Conservation (phyloP, 352 stramenopile genomes). For the Phytopythium boreale region DNA sequence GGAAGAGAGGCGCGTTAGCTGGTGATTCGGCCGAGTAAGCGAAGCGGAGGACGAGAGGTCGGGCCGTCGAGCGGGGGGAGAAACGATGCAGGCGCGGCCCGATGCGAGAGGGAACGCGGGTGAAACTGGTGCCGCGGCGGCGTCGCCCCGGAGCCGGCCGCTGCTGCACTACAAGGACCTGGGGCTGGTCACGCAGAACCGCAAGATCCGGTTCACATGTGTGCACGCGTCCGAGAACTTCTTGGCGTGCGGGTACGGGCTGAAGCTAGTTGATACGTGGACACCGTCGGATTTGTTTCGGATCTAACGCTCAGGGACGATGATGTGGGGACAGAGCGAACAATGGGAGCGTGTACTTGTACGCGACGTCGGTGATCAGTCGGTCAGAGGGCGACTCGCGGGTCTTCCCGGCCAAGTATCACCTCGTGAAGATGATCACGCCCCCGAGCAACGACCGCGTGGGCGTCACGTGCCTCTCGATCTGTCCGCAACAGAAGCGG, state of each 20-base stretch:
- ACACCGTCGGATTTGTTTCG: background rate
- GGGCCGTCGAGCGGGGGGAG: background rate
- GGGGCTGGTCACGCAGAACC: slow-evolving; percentile 47
- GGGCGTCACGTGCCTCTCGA: slow-evolving; percentile 69
- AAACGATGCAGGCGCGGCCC: background rate
- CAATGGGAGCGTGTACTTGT: slow-evolving; percentile 82
- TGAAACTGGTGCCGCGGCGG: background rate
- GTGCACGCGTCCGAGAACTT: slow-evolving; percentile 87
- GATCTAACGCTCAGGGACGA: slow-evolving; percentile 4
- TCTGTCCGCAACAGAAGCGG: slow-evolving; percentile 77
- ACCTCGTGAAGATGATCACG: slow-evolving; percentile 87
- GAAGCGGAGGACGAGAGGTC: background rate
- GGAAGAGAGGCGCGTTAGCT: background rate
- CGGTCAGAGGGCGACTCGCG: slow-evolving; percentile 27
- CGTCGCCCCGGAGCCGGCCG: slow-evolving; percentile 36
- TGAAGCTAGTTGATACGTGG: background rate
- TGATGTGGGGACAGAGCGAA: slow-evolving; percentile 37
- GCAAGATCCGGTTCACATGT: slow-evolving; percentile 72
- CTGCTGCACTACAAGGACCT: slow-evolving; percentile 78
- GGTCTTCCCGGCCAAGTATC: slow-evolving; percentile 54
- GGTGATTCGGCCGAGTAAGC: background rate
- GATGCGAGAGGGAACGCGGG: background rate
- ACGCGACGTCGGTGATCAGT: slow-evolving; percentile 56
- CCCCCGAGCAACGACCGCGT: slow-evolving; percentile 69
- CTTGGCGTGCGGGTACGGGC: slow-evolving; percentile 70